Conservation (phyloP, 2,329 filamentous ascomycete species). For the Diplodia scrobiculata region DNA sequence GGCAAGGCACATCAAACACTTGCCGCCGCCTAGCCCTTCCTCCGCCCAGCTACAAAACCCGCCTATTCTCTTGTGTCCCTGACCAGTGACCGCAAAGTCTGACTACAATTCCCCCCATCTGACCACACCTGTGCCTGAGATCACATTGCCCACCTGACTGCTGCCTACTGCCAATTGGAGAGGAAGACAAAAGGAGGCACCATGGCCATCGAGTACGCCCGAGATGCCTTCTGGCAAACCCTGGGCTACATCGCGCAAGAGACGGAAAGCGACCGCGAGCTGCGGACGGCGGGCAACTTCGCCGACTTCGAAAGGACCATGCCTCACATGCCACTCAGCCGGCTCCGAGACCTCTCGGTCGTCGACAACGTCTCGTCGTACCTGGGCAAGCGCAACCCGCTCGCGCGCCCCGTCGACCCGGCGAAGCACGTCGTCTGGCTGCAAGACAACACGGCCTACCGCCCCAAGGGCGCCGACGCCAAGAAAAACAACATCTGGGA, state of each 20-base stretch:
- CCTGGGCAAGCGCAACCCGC: conserved; percentile 45
- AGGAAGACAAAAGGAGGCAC: neutral
- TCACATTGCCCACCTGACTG: neutral
- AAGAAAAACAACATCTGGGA: conserved; percentile 59
- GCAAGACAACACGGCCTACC: conserved; percentile 84
- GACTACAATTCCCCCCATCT: neutral
- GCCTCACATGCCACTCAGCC: conserved; percentile 38
- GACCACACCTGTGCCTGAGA: conserved; percentile 6
- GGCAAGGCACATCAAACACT: neutral
- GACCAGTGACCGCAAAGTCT: neutral
- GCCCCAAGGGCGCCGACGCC: conserved; percentile 40
- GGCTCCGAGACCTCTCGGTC: conserved; percentile 41
- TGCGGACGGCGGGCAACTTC: conserved; percentile 33
- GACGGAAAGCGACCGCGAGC: conserved; percentile 12
- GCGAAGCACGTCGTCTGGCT: conserved; percentile 80
- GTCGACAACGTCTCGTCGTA: conserved; percentile 46
- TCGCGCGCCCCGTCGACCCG: conserved; percentile 54
- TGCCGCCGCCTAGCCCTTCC: neutral
- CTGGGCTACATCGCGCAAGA: conserved; percentile 2
- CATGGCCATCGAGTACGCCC: conserved; percentile 12
- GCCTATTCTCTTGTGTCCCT: neutral
- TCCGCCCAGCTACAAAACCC: neutral
- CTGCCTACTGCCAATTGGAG: neutral
- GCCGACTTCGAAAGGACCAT: conserved; percentile 43
- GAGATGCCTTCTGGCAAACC: conserved; percentile 19